Base-by-base conservation (phyloP, 2,329 filamentous ascomycete genomes). In the Diatrype stigma region DNA sequence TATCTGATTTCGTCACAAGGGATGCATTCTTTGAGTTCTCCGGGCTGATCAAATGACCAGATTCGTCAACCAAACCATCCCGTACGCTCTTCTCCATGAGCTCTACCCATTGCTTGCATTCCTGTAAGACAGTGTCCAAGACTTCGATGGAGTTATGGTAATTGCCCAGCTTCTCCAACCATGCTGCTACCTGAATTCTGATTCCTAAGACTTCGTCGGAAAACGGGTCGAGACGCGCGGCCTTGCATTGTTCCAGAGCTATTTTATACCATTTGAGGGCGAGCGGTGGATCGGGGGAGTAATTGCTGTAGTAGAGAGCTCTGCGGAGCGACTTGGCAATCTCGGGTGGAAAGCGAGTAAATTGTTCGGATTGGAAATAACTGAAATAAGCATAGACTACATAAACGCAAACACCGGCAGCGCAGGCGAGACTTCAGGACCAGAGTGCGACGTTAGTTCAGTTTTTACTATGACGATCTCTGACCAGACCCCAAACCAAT, bases 171-270 rank as follows among this genome's bases (percentile, higher is more conserved):
- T 87, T 86, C 69, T 96, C 90, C 55, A 96, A 78, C 77, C 96
- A 84, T 10, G 80, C 79, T 1, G 90, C 85, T 8, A 96, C 77
- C 65, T 92, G 85, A 47, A 97, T 85, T 64, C 91, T 90, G 48
- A 97, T 85, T 8, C 94, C 94, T 59, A 96, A 78, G 32, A 96
- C 86, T 67, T 96, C 92, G 60, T 96, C 89, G 3, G 89, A 92
- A 66, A 92, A 95, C 0, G 89, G 90, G 64, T 97, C 90, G 73
- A 99, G 82, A 0, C 85, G 84, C 47, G 87, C 65, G 62, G 90
- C 84, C 46, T 84, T 74, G 51, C 90, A 90, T 47, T 87, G 78
- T 55, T 85, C 77, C 51, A 97, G 75, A 3, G 92, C 91, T 57
- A 87, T 80, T 61, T 85, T 85, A 68, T 96, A 97, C 68, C 90